Base-by-base conservation (phyloP, 2,329 filamentous ascomycete genomes). In the Gaeumannomyces tritici region DNA sequence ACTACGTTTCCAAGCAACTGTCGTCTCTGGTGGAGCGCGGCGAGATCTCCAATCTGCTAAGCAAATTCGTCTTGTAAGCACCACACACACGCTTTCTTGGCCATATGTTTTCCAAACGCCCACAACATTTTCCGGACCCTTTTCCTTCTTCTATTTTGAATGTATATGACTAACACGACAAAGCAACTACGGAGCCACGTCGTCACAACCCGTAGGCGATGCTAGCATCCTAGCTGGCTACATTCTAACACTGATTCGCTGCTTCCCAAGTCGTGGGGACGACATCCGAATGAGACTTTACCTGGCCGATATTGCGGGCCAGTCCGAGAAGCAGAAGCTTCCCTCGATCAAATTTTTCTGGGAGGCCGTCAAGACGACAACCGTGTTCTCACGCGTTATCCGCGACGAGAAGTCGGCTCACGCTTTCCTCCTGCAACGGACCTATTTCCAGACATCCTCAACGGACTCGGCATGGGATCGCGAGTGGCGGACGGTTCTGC, bases 241-340 rank as follows among this genome's bases (percentile, higher is more conserved):
- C 71, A 91, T 92, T 3, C 79, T 98, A 54, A 93, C 90, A 0
- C 77, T 99, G 3, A 78, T 98, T 4, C 85, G 90, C 63, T 93
- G 92, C 68, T 98, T 98, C 67, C 92, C 93, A 11, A 78, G 81
- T 8, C 83, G 86, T 64, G 88, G 87, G 4, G 93, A 97, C 70
- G 92, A 97, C 64, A 96, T 97, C 64, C 88, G 93, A 27, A 96
- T 98, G 91, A 93, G 91, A 77, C 79, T 98, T 0, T 98, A 95
- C 70, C 81, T 95, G 55, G 90, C 91, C 0, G 85, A 89, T 56
- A 79, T 89, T 5, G 75, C 80, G 2, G 75, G 70, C 61, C 73
- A 69, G 67, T 75, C 64, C 63, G 64, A 76, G 70, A 64, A 70
- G 12, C 57, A 76, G 70, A 64, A 70, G 12, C 57, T 87, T 11